Conservation (phyloP, 306 rosid species). For the Hippophae tibetana region DNA sequence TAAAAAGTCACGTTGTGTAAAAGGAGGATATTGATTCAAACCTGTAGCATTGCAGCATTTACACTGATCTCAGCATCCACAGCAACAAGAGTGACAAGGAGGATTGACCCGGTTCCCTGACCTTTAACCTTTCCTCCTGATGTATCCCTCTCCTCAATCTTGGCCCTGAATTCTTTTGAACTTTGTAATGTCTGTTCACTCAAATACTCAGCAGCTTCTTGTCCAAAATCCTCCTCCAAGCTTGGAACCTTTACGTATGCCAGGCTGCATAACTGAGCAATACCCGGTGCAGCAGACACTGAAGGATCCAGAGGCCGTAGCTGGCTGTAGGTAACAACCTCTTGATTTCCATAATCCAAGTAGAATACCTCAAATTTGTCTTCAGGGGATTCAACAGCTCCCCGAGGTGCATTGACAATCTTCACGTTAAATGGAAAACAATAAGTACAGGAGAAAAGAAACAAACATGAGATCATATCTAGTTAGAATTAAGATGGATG, state of each 20-base stretch:
- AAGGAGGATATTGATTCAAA: constrained; percentile 13
- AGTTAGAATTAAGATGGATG: background rate
- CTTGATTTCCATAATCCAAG: constrained; percentile 94
- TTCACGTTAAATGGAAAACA: constrained; percentile 22
- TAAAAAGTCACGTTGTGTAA: background rate
- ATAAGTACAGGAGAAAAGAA: constrained; percentile 6
- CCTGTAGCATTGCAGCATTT: constrained; percentile 90
- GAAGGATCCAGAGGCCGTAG: constrained; percentile 77
- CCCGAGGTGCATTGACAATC: constrained; percentile 87
- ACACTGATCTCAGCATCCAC: constrained; percentile 78
- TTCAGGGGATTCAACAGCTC: constrained; percentile 65
- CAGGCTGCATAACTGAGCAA: constrained; percentile 87
- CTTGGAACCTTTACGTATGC: constrained; percentile 73
- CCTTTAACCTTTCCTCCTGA: constrained; percentile 86
- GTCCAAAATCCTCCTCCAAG: constrained; percentile 88
- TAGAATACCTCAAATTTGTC: constrained; percentile 87
- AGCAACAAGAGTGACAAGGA: constrained; percentile 70
- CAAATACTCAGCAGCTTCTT: constrained; percentile 83
- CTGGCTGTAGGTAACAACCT: constrained; percentile 54
- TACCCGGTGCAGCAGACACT: constrained; percentile 73
- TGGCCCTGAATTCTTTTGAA: constrained; percentile 75
- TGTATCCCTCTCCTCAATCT: constrained; percentile 77
- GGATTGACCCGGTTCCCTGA: constrained; percentile 78
- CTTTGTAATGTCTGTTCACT: constrained; percentile 49
- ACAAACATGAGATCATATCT: background rate